A percentile compares a stretch with the other conserved stretches of the same genome.
These are phyloP conservation scores for Trapa bicornis DNA, from an alignment of 345 rosid species.

Conservation along the genomic window DNA sequence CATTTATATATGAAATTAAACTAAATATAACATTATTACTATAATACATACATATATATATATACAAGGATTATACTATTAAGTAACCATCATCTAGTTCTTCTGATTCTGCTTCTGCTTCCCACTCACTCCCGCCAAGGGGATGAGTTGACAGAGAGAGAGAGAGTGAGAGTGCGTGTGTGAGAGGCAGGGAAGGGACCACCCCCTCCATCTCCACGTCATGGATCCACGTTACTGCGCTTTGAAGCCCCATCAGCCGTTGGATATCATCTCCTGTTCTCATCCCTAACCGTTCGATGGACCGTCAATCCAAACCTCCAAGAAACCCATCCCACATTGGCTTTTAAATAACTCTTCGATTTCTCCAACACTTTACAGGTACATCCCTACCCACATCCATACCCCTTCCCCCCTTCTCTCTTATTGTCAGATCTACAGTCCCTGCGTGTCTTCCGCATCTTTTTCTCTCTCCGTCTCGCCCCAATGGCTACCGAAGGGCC, in stretches of 20 bases:
- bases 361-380: neutral
- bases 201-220: constrained; percentile 11
- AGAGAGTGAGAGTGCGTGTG: too few species aligned
- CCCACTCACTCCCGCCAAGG: too few species aligned
- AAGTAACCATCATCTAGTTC: too few species aligned
- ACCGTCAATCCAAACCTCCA: constrained; percentile 3
- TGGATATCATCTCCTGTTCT: neutral
- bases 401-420: constrained; percentile 2
- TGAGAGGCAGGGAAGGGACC: too few species aligned
- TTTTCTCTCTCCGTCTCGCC: neutral
- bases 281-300: constrained; percentile 24
- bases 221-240: constrained; percentile 11
- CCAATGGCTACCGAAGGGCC: constrained; percentile 10
- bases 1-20: too few species aligned
- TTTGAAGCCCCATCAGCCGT: constrained; percentile 2
- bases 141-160: too few species aligned
- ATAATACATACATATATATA: too few species aligned
- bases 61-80: too few species aligned
- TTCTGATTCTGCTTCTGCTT: too few species aligned
- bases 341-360: constrained; percentile 16
- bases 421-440: neutral
- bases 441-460: neutral
- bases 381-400: neutral
- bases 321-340: constrained; percentile 1
- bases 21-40: too few species aligned